Base-by-base conservation (phyloP, 805 yeast genomes). In the Debaryomyces castellii region DNA sequence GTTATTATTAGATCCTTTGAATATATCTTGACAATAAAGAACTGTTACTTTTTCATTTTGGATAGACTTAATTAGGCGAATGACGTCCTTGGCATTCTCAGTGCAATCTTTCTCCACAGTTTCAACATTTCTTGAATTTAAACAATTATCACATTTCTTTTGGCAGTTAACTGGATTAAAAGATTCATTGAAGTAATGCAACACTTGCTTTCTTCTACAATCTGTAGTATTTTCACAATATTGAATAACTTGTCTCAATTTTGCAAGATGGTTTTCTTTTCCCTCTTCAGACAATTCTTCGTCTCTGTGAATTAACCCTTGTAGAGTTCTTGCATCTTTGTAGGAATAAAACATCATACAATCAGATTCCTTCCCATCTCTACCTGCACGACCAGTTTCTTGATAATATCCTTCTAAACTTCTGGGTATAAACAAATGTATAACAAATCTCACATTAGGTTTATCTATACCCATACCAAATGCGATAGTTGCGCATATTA, bases 401-500 rank as follows among this genome's bases (percentile, higher is more conserved):
- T 94, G 99, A 58, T 94, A 94, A 63, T 94, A 94, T 0, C 97
- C 98, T 66, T 94, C 99, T 51, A 94, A 71, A 43, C 89, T 88
- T 56, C 97, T 72, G 0, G 99, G 97, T 21, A 94, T 68, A 5
- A 94, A 87, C 51, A 85, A 75, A 67, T 94, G 99, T 35, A 89
- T 82, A 3, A 94, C 98, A 69, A 77, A 91, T 39, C 99, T 73
- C 10, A 94, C 99, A 65, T 94, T 96, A 0, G 97, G 87, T 63
- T 94, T 94, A 67, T 94, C 99, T 46, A 94, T 92, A 40, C 99
- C 99, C 99, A 94, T 94, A 22, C 99, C 99, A 74, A 94, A 94
- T 0, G 99, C 99, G 57, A 94, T 87, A 0, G 99, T 94, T 0
- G 99, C 99, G 69, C 97, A 92, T 11, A 94, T 90, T 1, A 91